A percentile compares a stretch with the other conserved stretches of the same genome.
phyloP scores from a whole-genome alignment of 1,284 basidiomycete genomes.

The Wolfiporia cocos region DNA sequence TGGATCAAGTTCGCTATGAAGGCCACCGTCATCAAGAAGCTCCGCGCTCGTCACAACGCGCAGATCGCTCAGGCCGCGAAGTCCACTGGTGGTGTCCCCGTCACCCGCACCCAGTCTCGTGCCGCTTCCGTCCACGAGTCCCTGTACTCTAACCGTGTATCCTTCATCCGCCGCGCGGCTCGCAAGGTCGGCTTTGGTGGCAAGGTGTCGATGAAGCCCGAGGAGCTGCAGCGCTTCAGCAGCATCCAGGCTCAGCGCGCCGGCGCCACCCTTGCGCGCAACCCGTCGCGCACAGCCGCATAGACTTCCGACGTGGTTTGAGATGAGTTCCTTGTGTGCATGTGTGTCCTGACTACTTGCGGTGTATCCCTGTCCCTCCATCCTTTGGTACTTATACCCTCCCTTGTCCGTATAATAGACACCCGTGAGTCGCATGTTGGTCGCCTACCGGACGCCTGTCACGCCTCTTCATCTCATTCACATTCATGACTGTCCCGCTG shows the following conservation, averaged over 20 bases:
- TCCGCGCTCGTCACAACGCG: slow-evolving; percentile 65
- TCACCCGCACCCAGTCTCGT: slow-evolving; percentile 83
- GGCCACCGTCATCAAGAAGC: slow-evolving; percentile 81
- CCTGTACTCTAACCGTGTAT: slow-evolving; percentile 89
- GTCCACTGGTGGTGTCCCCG: slow-evolving; percentile 58
- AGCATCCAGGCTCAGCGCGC: slow-evolving; percentile 78
- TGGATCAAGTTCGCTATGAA: slow-evolving; percentile 96
- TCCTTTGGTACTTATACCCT: background rate
- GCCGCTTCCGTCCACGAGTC: slow-evolving; percentile 91
- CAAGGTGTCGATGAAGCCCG: slow-evolving; percentile 75
- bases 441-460: background rate
- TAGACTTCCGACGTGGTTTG: slow-evolving; percentile 12
- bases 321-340: background rate
- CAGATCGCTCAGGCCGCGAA: slow-evolving; percentile 30
- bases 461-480: background rate
- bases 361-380: background rate
- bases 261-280: slow-evolving; percentile 71
- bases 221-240: slow-evolving; percentile 80
- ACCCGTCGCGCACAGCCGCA: slow-evolving; percentile 58
- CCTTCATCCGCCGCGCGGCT: slow-evolving; percentile 81
- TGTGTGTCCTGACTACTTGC: background rate
- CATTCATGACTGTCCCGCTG: background rate
- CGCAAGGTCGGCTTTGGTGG: slow-evolving; percentile 83
- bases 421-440: background rate
- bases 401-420: too few relatives aligned